Evolutionary conservation across 1,284 basidiomycete genomes (phyloP), one percentile per base, ranked within the genome.

Genomic region (Ganoderma lucidum): DNA sequence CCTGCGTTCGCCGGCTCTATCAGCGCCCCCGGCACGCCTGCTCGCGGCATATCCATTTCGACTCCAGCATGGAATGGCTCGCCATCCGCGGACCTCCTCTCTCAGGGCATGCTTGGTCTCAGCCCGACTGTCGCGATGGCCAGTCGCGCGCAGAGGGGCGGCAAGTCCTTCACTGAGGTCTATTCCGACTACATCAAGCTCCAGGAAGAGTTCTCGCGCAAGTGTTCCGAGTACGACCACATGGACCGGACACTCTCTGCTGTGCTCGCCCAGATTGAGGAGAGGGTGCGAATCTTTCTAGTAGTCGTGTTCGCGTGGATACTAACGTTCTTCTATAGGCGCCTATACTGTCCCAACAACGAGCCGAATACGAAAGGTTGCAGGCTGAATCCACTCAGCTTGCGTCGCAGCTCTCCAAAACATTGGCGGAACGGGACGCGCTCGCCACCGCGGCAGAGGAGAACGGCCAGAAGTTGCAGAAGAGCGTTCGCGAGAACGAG

Each of bases 121-220:
- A 94, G 92, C 76, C 95, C 96, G 0, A 94, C 96, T 0, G 92
- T 97, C 10, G 91, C 93, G 0, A 90, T 98, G 81, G 95, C 93
- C 5, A 90, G 90, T 78, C 89, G 87, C 70, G 87, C 92, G 35
- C 94, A 95, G 80, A 88, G 86, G 77, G 87, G 84, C 39, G 96
- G 96, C 28, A 94, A 93, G 84, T 93, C 91, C 2, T 96, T 96
- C 81, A 96, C 95, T 0, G 92, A 96, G 78, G 90, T 97, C 19
- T 97, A 97, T 78, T 87, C 92, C n/a, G 94, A 96, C 74, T 94
- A 94, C 74, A 90, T 96, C 60, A 87, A 89, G 66, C 87, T 97
- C 62, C 93, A 98, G 79, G 93, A 95, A 53, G 93, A 96, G 63
- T 90, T 92, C 66, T 86, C 88, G 19, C 88, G 86, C 76, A 94